phyloP scores from a whole-genome alignment of 495 filamentous ascomycete genomes.

The Aspergillus carlsbadensis region DNA sequence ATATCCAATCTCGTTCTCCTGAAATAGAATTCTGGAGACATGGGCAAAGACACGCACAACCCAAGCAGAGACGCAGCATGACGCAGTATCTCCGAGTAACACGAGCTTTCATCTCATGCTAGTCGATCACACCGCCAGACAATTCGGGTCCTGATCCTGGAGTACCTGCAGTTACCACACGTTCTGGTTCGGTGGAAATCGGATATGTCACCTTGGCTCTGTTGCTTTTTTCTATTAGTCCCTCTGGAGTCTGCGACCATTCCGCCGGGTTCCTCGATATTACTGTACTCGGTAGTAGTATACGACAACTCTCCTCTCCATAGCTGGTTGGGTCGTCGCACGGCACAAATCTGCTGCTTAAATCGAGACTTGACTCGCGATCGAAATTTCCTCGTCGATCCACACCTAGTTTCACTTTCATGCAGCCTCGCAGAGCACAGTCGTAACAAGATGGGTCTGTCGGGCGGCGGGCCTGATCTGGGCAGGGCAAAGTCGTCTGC shows the following conservation, averaged over 20 bases:
- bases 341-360: not conserved
- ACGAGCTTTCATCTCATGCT: not conserved
- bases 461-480: not conserved
- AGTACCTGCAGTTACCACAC: slow-evolving; percentile 14
- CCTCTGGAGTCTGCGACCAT: not conserved
- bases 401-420: slow-evolving; percentile 4
- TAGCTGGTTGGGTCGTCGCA: not conserved
- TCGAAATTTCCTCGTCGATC: slow-evolving; percentile 8
- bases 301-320: not conserved
- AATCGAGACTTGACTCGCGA: not conserved
- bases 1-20: not conserved
- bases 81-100: slow-evolving; percentile 8
- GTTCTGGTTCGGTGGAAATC: slow-evolving; percentile 8
- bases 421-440: not conserved
- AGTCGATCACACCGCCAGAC: slow-evolving; percentile 18
- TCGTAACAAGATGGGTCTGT: not conserved
- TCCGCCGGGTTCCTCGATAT: not conserved
- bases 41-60: not conserved
- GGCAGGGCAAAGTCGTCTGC: not conserved
- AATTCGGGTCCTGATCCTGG: not conserved
- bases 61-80: not conserved
- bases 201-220: not conserved
- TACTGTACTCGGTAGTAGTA: too few relatives aligned
- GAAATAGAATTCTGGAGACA: not conserved
- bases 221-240: slow-evolving; percentile 5